Evolutionary conservation across 1,139 yeast species (phyloP), one percentile per base, ranked within the genome.

Genomic region (Blastobotrys malaysiensis): DNA sequence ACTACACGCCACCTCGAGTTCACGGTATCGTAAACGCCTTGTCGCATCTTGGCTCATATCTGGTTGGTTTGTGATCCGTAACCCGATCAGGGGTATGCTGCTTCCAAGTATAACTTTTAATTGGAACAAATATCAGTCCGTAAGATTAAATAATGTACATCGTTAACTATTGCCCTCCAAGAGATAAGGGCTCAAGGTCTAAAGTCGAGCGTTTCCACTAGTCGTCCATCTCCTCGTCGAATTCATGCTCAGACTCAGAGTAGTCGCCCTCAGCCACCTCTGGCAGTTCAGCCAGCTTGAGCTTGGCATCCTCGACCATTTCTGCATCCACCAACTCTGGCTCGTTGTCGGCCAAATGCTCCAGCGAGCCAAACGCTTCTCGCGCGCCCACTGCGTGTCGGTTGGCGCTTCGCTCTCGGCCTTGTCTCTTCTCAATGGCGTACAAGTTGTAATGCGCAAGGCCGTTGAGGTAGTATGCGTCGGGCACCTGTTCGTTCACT

Each of bases 401-500:
- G 18, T 65, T 60, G 19, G 64, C 61, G 2, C 57, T 49, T 46
- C 67, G 49, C 39, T 53, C 45, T 27, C 54, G 16, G 27, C 45
- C 46, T 11, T 54, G 56, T 39, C 26, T 53, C 52, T 26, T 54
- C 52, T 21, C 55, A 48, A 53, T 43, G 19, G 59, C 58, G 50
- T 54, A 63, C 20, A 63, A 75, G 62, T 88, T 75, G 58, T 83
- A 78, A 64, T 83, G 77, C 0, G 95, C 83, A 64, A 90, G 81
- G 0, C 95, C 95, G 66, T 88, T 96, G 61, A 89, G 74, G 67
- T 91, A 91, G 65, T 80, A 85, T 43, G 85, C 78, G 63, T 91
- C 98, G 55, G 88, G 74, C 57, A 88, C 82, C 61, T 83, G 85
- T 63, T 91, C 97, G 70, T 91, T 90, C 51, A 91, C 80, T 58